phyloP scores from a whole-genome alignment of 1,139 yeast species.

The Wickerhamomyces sp. region DNA sequence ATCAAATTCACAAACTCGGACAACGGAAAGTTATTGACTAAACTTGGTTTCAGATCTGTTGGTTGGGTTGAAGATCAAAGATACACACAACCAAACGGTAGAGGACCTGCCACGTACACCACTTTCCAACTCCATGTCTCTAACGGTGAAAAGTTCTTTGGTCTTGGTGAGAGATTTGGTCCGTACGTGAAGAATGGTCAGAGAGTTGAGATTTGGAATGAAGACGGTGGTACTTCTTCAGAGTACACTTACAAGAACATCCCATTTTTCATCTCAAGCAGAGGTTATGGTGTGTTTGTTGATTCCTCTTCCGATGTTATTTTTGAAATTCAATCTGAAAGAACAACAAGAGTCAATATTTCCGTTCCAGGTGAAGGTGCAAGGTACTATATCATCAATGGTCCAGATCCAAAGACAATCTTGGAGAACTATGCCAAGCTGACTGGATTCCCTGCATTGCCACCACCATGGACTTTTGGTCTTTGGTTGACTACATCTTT shows the following conservation, averaged over 20 bases:
- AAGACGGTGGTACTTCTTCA: conserved; percentile 20
- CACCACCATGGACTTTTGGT: conserved; percentile 20
- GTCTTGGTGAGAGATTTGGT: conserved; percentile 20
- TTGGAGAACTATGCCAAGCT: conserved; percentile 16
- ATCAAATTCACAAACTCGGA: conserved; percentile 12
- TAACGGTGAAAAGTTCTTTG: conserved; percentile 19
- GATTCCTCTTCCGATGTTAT: conserved; percentile 17
- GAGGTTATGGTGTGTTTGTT: conserved; percentile 20
- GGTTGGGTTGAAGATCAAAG: conserved; percentile 17
- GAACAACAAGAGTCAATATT: conserved; percentile 18
- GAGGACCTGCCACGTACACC: conserved; percentile 10
- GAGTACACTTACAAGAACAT: conserved; percentile 19
- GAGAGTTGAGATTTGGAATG: conserved; percentile 20
- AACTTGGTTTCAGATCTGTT: conserved; percentile 19
- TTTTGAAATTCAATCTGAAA: conserved; percentile 17
- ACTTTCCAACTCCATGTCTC: conserved; percentile 17
- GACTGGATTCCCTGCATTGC: conserved; percentile 18
- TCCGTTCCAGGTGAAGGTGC: conserved; percentile 16
- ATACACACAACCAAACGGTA: conserved; percentile 6
- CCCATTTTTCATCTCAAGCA: conserved; percentile 17
- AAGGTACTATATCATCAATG: conserved; percentile 17
- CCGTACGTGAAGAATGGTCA: conserved; percentile 19
- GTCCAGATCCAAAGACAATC: conserved; percentile 19
- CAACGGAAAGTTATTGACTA: conserved; percentile 12
- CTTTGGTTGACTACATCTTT: conserved; percentile 19